Percentiles rank a stretch among this genome's conserved stretches.
phyloP scores from a whole-genome alignment of 2,329 filamentous ascomycete species.

The Aureobasidium namibiae region DNA sequence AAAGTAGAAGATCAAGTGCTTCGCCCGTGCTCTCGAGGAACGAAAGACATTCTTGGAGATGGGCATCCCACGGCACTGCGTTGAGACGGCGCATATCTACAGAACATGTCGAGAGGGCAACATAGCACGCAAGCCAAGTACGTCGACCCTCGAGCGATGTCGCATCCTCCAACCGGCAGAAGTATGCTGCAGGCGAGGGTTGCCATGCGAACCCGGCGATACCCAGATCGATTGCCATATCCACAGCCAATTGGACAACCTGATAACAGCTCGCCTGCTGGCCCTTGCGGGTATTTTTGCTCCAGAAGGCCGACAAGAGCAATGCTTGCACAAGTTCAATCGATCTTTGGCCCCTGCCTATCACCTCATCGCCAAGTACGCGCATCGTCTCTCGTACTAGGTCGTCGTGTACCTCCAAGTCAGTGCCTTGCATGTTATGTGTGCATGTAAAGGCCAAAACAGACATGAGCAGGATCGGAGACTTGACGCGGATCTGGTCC shows the following conservation, averaged over 20 bases:
- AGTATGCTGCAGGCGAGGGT: not conserved
- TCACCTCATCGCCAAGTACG: not conserved
- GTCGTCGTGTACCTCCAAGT: not conserved
- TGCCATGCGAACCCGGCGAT: not conserved
- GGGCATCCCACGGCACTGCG: slow-evolving; percentile 17
- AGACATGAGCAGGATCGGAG: not conserved
- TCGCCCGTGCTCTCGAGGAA: slow-evolving; percentile 17
- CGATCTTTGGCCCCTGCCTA: not conserved
- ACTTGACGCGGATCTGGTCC: not conserved
- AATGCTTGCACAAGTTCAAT: slow-evolving; percentile 1
- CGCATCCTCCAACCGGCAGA: not conserved
- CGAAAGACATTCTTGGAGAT: slow-evolving; percentile 19
- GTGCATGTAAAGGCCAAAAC: not conserved
- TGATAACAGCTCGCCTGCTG: not conserved
- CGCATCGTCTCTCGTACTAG: not conserved
- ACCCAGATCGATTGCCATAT: not conserved
- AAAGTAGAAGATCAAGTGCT: slow-evolving; percentile 18
- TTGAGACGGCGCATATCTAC: slow-evolving; percentile 17
- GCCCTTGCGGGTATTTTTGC: not conserved
- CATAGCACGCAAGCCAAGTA: slow-evolving; percentile 18
- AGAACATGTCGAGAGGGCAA: slow-evolving; percentile 14
- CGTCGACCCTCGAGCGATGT: slow-evolving; percentile 13
- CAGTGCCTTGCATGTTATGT: not conserved
- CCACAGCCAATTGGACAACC: not conserved
- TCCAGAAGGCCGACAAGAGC: not conserved